Conservation (phyloP, 2,329 filamentous ascomycete species). For the Trichoderma hamatum region DNA sequence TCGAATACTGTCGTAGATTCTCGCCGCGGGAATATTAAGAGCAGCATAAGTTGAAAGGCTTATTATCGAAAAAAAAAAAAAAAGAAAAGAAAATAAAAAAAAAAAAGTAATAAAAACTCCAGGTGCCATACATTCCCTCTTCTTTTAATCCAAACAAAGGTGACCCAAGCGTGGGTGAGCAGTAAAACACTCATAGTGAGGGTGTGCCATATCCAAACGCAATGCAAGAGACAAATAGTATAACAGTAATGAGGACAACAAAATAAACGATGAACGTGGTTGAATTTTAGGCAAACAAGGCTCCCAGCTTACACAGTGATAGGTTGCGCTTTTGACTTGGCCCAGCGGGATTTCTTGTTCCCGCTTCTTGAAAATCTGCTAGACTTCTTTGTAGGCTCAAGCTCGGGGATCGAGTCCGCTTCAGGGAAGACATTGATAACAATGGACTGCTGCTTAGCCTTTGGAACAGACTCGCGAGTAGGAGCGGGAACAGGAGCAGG, state of each 20-base stretch:
- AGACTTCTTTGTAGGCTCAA: conserved; percentile 27
- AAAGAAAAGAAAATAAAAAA: not conserved
- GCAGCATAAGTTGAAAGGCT: no score
- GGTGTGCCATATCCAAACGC: not conserved
- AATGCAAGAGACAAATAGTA: not conserved
- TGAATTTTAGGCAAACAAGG: not conserved
- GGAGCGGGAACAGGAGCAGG: conserved; percentile 22
- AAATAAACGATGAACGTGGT: not conserved
- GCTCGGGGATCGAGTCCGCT: conserved; percentile 30
- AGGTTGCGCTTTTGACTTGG: conserved; percentile 30
- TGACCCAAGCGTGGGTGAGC: not conserved
- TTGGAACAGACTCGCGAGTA: conserved; percentile 13
- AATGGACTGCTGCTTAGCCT: conserved; percentile 5
- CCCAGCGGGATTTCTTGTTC: conserved; percentile 34
- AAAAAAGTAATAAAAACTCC: not conserved
- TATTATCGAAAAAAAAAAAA: not conserved
- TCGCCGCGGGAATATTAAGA: not conserved
- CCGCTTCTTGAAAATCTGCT: conserved; percentile 41
- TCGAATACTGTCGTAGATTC: not conserved
- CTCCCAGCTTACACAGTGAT: conserved; percentile 26
- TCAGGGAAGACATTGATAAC: conserved; percentile 35
- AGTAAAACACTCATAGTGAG: not conserved
- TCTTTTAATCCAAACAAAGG: not conserved
- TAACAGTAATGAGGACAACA: not conserved
- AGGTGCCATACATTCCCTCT: not conserved